A percentile compares a stretch with the other conserved stretches of the same genome.
Evolutionary conservation across 306 rosid genomes (phyloP).

Genomic region (Begonia masoniana): DNA sequence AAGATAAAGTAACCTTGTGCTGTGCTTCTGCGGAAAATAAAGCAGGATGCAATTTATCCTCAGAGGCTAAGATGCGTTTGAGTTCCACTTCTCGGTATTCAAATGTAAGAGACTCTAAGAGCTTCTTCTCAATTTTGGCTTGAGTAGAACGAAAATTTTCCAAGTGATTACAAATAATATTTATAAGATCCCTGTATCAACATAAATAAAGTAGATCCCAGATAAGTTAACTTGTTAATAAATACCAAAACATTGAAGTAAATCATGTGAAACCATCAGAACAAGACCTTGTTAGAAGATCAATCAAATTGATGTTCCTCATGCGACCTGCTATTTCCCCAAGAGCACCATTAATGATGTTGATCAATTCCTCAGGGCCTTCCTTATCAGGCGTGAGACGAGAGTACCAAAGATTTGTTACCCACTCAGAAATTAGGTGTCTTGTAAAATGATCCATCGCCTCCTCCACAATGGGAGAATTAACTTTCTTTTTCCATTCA

Average conservation of each 20-base stretch:
- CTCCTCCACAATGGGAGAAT: conserved; percentile 82
- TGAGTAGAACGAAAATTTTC: conserved; percentile 77
- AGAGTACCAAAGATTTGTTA: conserved; percentile 89
- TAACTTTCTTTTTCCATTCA: conserved; percentile 84
- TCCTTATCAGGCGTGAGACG: conserved; percentile 81
- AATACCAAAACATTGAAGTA: conserved; percentile 4
- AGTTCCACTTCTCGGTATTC: conserved; percentile 63
- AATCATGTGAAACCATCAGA: conserved; percentile 11
- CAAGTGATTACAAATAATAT: conserved; percentile 71
- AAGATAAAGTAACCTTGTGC: conserved; percentile 60
- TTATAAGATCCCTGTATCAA: conserved; percentile 77
- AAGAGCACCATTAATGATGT: conserved; percentile 55
- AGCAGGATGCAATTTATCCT: conserved; percentile 94
- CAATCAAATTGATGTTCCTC: conserved; percentile 84
- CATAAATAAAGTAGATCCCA: conserved; percentile 21
- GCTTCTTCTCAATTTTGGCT: conserved; percentile 51
- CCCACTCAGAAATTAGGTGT: conserved; percentile 90
- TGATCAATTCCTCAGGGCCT: conserved; percentile 84
- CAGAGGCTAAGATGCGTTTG: conserved; percentile 53
- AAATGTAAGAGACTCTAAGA: conserved; percentile 32
- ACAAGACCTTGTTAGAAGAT: conserved; percentile 76
- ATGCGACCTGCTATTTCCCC: conserved; percentile 81
- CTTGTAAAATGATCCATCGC: conserved; percentile 75
- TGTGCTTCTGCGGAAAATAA: conserved; percentile 94
- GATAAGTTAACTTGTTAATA: conserved; percentile 15